Evolutionary conservation across 495 filamentous ascomycete species (phyloP).

Genomic region (Letharia lupina): DNA sequence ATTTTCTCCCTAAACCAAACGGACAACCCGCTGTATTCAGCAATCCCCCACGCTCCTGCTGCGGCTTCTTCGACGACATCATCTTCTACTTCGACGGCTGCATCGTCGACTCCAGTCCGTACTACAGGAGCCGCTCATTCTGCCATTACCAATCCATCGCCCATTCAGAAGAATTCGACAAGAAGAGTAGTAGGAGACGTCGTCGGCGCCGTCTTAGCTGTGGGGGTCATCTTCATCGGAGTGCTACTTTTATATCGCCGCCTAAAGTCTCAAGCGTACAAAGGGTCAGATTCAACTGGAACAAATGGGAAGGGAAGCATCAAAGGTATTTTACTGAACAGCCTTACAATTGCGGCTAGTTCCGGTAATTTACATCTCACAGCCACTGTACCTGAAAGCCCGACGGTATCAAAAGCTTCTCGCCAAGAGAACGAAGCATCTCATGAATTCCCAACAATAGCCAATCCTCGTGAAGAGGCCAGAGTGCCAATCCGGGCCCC

Average conservation of each 20-base stretch:
- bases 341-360: background rate
- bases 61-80: background rate
- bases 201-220: background rate
- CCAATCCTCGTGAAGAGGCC: background rate
- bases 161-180: background rate
- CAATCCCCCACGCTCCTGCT: background rate
- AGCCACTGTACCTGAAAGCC: background rate
- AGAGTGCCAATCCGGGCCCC: background rate
- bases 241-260: background rate
- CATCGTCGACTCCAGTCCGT: background rate
- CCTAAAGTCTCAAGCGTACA: background rate
- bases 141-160: background rate
- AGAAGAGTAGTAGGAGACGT: background rate
- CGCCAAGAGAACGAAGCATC: background rate
- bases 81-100: background rate
- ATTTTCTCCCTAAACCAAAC: slow-evolving; percentile 1
- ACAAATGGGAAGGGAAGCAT: background rate
- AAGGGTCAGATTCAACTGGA: background rate
- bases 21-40: slow-evolving; percentile 1
- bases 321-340: background rate
- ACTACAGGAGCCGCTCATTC: background rate
- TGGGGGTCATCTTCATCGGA: background rate
- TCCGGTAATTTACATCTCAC: background rate
- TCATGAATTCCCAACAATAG: background rate
- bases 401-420: background rate